Base-by-base conservation (phyloP, 2,329 filamentous ascomycete genomes). In the Colletotrichum tropicale region DNA sequence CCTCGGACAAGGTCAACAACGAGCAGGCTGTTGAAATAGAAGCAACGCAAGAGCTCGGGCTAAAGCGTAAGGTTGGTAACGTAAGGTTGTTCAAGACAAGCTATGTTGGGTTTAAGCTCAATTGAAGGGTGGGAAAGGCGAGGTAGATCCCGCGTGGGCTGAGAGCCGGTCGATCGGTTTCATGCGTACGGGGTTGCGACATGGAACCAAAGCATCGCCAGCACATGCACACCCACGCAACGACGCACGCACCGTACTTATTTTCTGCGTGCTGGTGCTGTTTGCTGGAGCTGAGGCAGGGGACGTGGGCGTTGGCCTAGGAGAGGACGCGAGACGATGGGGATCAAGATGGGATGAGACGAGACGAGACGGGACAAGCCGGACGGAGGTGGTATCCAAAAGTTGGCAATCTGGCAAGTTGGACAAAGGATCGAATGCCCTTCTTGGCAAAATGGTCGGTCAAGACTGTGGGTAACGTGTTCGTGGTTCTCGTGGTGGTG, bases 141-240 rank as follows among this genome's bases (percentile, higher is more conserved):
- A 73, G 70, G 70, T 66, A 61, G 55, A 75, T 56, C 61, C 55
- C 69, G 72, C 61, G 64, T 64, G 62, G 70, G 34, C 56, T 36
- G 52, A 48, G 70, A 34, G 64, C 62, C 56, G 64, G 64, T 58
- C 43, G 69, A 58, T 61, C 43, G 69, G 73, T 73, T 75, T 75
- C 73, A 75, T 75, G 56, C 70, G 73, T 73, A 72, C 55, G 64
- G 38, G 73, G 73, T 62, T 67, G 69, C 64, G 32, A 75, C 61
- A 75, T 48, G 73, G 64, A 75, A 62, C 62, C 69, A 48, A 75
- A 75, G 69, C 69, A 72, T 64, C 73, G 56, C 52, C 72, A 75
- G 60, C 61, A 66, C 52, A 74, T 66, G 71, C 71, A 71, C 30
- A 43, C 18, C 52, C 60, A 18, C 21, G 52, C 32, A 48, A 68